Conservation (phyloP, 805 yeast species). For the Saccharomycopsis guyanensis region DNA sequence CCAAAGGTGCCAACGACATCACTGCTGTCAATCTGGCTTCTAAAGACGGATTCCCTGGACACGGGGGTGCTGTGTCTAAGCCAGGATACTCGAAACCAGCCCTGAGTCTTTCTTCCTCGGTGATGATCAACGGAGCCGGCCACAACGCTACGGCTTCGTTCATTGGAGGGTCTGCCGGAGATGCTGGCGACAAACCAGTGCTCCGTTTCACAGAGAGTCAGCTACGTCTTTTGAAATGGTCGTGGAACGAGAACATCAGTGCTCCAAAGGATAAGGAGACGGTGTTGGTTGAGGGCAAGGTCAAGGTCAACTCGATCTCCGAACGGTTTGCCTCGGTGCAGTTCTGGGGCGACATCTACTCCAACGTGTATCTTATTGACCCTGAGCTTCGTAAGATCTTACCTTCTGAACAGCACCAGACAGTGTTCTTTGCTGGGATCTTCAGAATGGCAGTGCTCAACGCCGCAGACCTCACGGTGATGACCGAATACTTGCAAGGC, state of each 20-base stretch:
- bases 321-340: conserved; percentile 18
- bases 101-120: conserved; percentile 6
- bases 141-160: not conserved
- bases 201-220: conserved; percentile 16
- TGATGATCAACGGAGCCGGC: not conserved
- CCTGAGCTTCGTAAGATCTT: conserved; percentile 16
- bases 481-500: conserved; percentile 19
- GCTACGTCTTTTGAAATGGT: conserved; percentile 16
- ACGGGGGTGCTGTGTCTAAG: not conserved
- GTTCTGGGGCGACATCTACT: conserved; percentile 21
- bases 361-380: conserved; percentile 13
- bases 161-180: not conserved
- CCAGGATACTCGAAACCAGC: not conserved
- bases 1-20: not conserved
- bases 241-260: conserved; percentile 19
- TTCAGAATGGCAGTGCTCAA: conserved; percentile 20
- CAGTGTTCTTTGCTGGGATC: conserved; percentile 21
- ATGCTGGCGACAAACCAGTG: not conserved
- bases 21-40: not conserved
- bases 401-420: conserved; percentile 20
- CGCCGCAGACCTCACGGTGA: conserved; percentile 16
- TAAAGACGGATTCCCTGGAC: not conserved
- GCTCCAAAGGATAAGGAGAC: conserved; percentile 8
- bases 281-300: conserved; percentile 1
- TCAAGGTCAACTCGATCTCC: conserved; percentile 12